Evolutionary conservation across 2,329 filamentous ascomycete species (phyloP).

Genomic region (Xylariomycetidae sp.): DNA sequence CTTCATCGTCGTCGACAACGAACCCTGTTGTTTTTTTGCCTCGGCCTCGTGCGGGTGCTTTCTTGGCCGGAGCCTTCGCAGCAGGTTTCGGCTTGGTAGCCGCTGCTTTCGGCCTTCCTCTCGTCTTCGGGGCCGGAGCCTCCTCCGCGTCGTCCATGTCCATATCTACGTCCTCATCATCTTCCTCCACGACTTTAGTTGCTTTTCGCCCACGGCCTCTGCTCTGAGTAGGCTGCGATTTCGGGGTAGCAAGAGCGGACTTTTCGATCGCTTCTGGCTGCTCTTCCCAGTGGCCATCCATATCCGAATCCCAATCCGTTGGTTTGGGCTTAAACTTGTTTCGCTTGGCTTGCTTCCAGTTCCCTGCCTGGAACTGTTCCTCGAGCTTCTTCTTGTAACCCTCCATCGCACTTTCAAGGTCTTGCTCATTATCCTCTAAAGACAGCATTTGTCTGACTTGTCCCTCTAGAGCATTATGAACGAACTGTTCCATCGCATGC

Average conservation of each 20-base stretch:
- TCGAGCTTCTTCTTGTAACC: constrained; percentile 66
- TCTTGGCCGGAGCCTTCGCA: constrained; percentile 39
- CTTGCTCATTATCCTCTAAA: constrained; percentile 62
- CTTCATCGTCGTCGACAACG: constrained; percentile 33
- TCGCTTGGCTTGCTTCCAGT: constrained; percentile 48
- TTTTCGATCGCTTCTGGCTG: constrained; percentile 63
- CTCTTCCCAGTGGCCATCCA: constrained; percentile 82
- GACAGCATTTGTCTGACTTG: constrained; percentile 68
- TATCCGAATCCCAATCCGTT: constrained; percentile 79
- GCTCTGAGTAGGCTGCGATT: constrained; percentile 13
- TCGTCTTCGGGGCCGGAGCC: constrained; percentile 21
- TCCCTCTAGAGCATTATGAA: constrained; percentile 64
- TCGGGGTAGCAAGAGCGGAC: constrained; percentile 33
- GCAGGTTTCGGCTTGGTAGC: constrained; percentile 28
- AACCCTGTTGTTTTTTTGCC: constrained; percentile 37
- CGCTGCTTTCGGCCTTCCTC: constrained; percentile 30
- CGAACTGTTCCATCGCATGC: constrained; percentile 80
- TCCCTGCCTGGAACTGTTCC: constrained; percentile 63
- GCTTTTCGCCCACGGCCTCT: constrained; percentile 32
- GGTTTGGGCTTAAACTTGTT: constrained; percentile 69
- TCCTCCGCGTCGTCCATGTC: constrained; percentile 49
- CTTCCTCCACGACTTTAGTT: constrained; percentile 30
- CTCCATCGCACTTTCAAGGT: constrained; percentile 70
- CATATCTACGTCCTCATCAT: constrained; percentile 46
- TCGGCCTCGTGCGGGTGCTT: constrained; percentile 39